A percentile compares a stretch with the other conserved stretches of the same genome.
These are phyloP conservation scores for Rhizoctonia solani DNA, from an alignment of 1,284 basidiomycete genomes.

Conservation along the genomic window DNA sequence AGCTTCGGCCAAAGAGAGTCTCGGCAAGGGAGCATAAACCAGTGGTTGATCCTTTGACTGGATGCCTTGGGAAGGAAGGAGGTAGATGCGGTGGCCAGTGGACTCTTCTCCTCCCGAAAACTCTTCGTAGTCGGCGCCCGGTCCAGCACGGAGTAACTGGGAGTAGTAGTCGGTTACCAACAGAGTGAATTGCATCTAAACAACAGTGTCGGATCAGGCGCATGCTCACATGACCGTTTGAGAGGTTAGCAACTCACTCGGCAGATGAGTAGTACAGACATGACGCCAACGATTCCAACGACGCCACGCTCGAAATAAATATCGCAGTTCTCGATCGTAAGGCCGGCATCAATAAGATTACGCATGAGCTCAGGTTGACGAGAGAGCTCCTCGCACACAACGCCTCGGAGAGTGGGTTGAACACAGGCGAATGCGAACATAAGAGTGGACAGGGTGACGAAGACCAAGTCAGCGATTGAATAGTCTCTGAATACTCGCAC, in stretches of 20 bases:
- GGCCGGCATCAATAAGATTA: constrained; percentile 67
- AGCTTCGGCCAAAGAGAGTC: constrained; percentile 18
- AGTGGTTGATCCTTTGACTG: constrained; percentile 16
- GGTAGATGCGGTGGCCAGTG: constrained; percentile 7
- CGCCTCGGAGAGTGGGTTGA: constrained; percentile 55
- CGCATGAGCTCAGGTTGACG: constrained; percentile 72
- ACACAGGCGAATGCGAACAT: constrained; percentile 63
- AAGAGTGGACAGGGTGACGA: constrained; percentile 61
- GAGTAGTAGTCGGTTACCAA: constrained; percentile 67
- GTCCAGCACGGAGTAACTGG: constrained; percentile 47
- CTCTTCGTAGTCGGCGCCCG: constrained; percentile 22
- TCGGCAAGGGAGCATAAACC: constrained; percentile 22
- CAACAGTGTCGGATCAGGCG: neutral
- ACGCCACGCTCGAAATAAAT: constrained; percentile 71
- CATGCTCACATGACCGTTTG: neutral
- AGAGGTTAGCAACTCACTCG: constrained; percentile 57
- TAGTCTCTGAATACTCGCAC: constrained; percentile 72
- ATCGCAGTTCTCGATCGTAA: constrained; percentile 76
- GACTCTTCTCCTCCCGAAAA: constrained; percentile 10
- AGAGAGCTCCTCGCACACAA: constrained; percentile 71
- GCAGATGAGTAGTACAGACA: constrained; percentile 64
- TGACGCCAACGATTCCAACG: constrained; percentile 58
- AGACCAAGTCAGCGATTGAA: constrained; percentile 71
- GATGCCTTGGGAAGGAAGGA: constrained; percentile 17
- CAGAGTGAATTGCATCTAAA: constrained; percentile 70